Evolutionary conservation across 257 asterid species (phyloP).

Genomic region (Cynanchum wilfordii): DNA sequence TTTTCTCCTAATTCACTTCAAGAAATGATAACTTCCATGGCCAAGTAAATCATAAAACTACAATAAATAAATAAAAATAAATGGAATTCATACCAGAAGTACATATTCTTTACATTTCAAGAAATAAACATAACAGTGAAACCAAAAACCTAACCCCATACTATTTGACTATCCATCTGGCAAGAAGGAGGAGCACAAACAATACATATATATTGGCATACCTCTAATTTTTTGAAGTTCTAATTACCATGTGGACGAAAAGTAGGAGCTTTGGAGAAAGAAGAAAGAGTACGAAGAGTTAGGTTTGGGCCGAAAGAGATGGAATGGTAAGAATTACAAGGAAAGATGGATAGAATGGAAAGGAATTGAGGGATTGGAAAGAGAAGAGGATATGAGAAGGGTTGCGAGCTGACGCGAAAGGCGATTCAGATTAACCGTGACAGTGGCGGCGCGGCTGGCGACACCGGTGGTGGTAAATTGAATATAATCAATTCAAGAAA

Average conservation of each 20-base stretch:
- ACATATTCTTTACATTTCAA: background rate
- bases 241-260: background rate
- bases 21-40: background rate
- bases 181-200: background rate
- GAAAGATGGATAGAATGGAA: background rate
- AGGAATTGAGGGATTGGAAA: background rate
- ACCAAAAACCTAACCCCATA: background rate
- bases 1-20: background rate
- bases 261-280: background rate
- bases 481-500: too few relatives aligned
- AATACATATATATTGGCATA: background rate
- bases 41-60: background rate
- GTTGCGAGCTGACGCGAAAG: background rate
- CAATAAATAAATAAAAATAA: too few relatives aligned
- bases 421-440: background rate
- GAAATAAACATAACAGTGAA: background rate
- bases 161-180: background rate
- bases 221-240: background rate
- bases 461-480: background rate
- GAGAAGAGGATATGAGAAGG: background rate
- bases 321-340: background rate
- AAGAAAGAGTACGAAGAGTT: background rate
- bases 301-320: background rate
- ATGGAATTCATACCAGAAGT: background rate
- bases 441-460: background rate